Evolutionary conservation across 2,329 filamentous ascomycete genomes (phyloP), one percentile per base, ranked within the genome.

Genomic region (Davidsoniella virescens): DNA sequence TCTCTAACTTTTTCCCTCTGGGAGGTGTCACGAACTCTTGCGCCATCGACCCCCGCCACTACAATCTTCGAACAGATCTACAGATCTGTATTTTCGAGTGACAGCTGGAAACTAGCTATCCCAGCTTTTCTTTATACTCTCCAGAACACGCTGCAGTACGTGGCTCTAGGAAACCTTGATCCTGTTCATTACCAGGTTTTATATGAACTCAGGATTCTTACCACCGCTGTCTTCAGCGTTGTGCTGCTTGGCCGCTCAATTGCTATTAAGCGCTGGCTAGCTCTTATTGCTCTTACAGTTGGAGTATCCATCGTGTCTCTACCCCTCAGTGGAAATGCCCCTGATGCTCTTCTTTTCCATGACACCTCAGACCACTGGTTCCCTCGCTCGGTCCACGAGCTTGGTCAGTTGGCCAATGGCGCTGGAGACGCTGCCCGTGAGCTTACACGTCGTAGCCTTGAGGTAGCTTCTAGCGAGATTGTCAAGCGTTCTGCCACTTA

Each of bases 41-140:
- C 87, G 5, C 78, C 87, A 6, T 84, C 84, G 29, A 85, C 85
- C 18, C 84, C 87, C 2, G 82, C 82, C 17, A 86, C 85, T 0
- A 78, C 85, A 1, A 72, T 95, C 16, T 85, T 93, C 60, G 75
- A 80, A 59, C 82, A 87, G 59, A 77, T 96, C 20, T 84, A 81
- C 60, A 80, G 77, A 58, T 78, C 80, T 26, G 83, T 95, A 14
- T 94, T 96, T 61, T 82, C 83, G 0, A 82, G 83, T 8, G 92
- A 96, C 61, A 87, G 87, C 57, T 96, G 90, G 90, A 94, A 94
- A 64, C 68, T 98, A 55, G 87, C 86, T 7, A 80, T 96, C 40
- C 92, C 90, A 0, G 92, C 90, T 3, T 73, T 79, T 4, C 71
- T 96, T 1, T 96, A 94, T 62, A 94, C 90, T 0, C 63, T 95